Percentiles rank a stretch among this genome's conserved stretches.
These are phyloP conservation scores for Vigna reflexopilosa DNA, from an alignment of 306 rosid genomes.

Conservation along the genomic window DNA sequence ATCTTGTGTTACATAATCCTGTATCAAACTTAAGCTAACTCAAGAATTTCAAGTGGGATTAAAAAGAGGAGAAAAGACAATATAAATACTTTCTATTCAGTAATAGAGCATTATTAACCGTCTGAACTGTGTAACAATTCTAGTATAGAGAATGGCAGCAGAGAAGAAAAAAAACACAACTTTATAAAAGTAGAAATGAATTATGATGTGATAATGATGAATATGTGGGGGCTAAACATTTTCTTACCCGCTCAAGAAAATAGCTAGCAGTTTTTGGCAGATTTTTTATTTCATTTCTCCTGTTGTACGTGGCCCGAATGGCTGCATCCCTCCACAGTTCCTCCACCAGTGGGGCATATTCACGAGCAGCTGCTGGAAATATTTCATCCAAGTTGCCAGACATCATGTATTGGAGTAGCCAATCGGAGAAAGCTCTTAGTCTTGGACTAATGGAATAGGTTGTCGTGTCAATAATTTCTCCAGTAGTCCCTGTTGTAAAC, in stretches of 20 bases:
- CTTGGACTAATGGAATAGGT: constrained; percentile 59
- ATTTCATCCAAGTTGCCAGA: constrained; percentile 62
- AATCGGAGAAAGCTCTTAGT: constrained; percentile 67
- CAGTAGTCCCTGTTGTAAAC: constrained; percentile 51
- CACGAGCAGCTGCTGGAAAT: constrained; percentile 64
- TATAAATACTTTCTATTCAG: not conserved
- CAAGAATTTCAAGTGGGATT: not conserved
- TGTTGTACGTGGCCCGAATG: constrained; percentile 71
- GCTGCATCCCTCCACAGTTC: constrained; percentile 81
- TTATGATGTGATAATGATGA: constrained; percentile 17
- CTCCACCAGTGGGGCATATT: constrained; percentile 64
- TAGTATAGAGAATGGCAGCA: not conserved
- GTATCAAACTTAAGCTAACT: not conserved
- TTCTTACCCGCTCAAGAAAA: constrained; percentile 74
- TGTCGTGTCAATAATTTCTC: constrained; percentile 44
- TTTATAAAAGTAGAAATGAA: not conserved
- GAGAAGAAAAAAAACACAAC: not conserved
- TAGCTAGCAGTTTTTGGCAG: constrained; percentile 73
- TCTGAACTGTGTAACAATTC: not conserved
- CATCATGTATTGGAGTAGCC: constrained; percentile 63
- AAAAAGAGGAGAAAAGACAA: not conserved
- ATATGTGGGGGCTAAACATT: constrained; percentile 4
- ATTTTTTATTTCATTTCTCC: constrained; percentile 72
- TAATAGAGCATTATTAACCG: not conserved
- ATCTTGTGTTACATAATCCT: not conserved